phyloP scores from a whole-genome alignment of 192 early-diverging fungal species.

The Coemansia sp. region DNA sequence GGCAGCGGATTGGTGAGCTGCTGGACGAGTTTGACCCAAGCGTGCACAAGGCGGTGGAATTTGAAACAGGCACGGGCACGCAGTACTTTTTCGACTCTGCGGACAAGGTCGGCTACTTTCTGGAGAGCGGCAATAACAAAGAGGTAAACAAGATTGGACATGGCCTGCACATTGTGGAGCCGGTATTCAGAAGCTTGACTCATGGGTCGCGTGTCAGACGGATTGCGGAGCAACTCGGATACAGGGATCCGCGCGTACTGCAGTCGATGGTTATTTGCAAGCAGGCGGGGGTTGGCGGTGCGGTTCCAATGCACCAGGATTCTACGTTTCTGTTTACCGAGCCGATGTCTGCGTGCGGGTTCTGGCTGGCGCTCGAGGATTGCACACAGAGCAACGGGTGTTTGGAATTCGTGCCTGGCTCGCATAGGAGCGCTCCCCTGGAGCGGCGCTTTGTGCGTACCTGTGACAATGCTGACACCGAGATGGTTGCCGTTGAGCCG shows the following conservation, averaged over 20 bases:
- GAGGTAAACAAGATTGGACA: constrained; percentile 93
- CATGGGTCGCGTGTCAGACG: constrained; percentile 54
- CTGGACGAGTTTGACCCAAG: constrained; percentile 65
- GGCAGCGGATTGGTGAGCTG: constrained; percentile 43
- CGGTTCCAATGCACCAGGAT: constrained; percentile 88
- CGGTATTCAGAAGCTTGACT: constrained; percentile 69
- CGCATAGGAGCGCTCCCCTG: constrained; percentile 67
- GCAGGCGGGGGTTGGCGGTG: constrained; percentile 61
- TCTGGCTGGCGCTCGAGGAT: constrained; percentile 94
- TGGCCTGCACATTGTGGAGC: constrained; percentile 81
- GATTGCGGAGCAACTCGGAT: constrained; percentile 65
- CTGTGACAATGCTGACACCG: constrained; percentile 15
- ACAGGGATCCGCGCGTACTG: constrained; percentile 69
- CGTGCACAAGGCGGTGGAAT: constrained; percentile 75
- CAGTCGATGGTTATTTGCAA: constrained; percentile 95
- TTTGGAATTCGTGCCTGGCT: constrained; percentile 80
- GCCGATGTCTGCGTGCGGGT: constrained; percentile 78
- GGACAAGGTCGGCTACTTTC: constrained; percentile 84
- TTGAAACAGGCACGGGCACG: constrained; percentile 80
- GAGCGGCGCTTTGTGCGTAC: constrained; percentile 46
- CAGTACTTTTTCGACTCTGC: constrained; percentile 87
- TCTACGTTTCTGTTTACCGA: constrained; percentile 89
- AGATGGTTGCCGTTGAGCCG: constrained; percentile 41
- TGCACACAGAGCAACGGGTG: constrained; percentile 87
- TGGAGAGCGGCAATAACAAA: constrained; percentile 69